Evolutionary conservation across 768 basidiomycete genomes (phyloP), one percentile per base, ranked within the genome.

Genomic region (Auriscalpium microsporum): DNA sequence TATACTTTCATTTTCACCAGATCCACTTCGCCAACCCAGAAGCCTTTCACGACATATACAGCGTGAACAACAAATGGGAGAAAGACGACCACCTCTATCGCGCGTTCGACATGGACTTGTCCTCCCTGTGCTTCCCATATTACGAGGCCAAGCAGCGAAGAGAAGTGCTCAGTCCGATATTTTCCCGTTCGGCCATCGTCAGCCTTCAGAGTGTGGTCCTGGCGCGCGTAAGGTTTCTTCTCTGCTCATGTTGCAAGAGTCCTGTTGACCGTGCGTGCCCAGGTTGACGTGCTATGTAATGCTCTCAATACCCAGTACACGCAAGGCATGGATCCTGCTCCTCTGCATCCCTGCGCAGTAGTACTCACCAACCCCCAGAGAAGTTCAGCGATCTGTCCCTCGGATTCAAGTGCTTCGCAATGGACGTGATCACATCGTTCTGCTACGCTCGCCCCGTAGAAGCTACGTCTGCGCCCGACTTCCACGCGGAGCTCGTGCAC

Each of bases 61-160:
- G 45, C 17, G 16, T 14, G n/a, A 45, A 34, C 28, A 53, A 53
- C 45, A 53, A 53, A 19, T 53, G 53, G 53, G 53, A 53, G 42
- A 53, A 53, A 35, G 53, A 53, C 33, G 8, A 47, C 45, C 14
- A 34, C 6, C 33, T 53, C 3, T 53, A 53, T 45, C 45, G 53
- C 53, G 45, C 53, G 7, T 53, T 53, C 35, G 45, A 47, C 45
- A 35, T 47, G 45, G 34, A 37, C 13, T 34, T 34, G 4, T 33
- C 42, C 4, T 19, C 53, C 13, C 11, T 53, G 34, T 42, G 53
- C 45, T 53, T 34, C 53, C 10, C 46, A 10, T 53, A 53, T 35
- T 19, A 40, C 13, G 45, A 47, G 13, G 53, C 45, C 5, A 53
- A 53, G 34, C 45, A 53, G 53, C 53, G 53, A 10, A 45, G 53